These are phyloP conservation scores for Chrysophaeum taylorii DNA, from an alignment of 352 stramenopile species.

Conservation along the genomic window DNA sequence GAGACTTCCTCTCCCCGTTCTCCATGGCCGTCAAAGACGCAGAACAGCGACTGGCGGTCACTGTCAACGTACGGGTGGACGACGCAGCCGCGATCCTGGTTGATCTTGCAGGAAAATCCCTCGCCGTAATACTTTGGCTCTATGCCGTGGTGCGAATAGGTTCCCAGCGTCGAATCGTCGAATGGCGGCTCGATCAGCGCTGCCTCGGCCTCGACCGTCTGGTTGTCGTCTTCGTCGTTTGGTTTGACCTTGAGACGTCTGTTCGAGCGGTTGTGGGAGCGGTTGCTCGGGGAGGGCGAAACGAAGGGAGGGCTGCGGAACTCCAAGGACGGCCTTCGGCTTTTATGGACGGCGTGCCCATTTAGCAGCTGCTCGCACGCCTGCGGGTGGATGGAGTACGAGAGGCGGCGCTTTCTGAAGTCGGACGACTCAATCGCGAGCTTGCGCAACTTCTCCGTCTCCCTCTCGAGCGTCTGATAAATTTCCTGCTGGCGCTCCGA, in stretches of 20 bases:
- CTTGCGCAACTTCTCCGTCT: not conserved
- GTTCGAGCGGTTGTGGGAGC: not conserved
- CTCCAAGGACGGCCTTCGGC: not conserved
- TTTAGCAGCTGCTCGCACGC: not conserved
- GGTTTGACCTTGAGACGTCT: not conserved
- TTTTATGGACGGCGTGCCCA: not conserved
- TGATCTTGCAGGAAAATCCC: slow-evolving; percentile 38
- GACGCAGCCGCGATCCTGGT: slow-evolving; percentile 42
- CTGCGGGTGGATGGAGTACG: not conserved
- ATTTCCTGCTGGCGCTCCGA: not conserved
- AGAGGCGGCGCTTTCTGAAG: slow-evolving; percentile 14
- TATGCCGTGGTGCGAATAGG: slow-evolving; percentile 39
- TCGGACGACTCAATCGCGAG: not conserved
- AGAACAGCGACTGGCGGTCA: slow-evolving; percentile 30
- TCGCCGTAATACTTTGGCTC: slow-evolving; percentile 31
- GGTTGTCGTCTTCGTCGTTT: not conserved
- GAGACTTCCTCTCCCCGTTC: not conserved
- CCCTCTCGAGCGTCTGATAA: not conserved
- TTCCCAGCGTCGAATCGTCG: slow-evolving; percentile 19
- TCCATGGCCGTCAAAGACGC: slow-evolving; percentile 13
- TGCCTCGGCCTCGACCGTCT: slow-evolving; percentile 11
- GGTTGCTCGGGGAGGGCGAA: not conserved
- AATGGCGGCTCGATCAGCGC: slow-evolving; percentile 13
- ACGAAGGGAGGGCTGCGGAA: not conserved
- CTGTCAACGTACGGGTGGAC: slow-evolving; percentile 36